Evolutionary conservation across 208 protist genomes (phyloP).

Genomic region (Angomonas ambiguus): DNA sequence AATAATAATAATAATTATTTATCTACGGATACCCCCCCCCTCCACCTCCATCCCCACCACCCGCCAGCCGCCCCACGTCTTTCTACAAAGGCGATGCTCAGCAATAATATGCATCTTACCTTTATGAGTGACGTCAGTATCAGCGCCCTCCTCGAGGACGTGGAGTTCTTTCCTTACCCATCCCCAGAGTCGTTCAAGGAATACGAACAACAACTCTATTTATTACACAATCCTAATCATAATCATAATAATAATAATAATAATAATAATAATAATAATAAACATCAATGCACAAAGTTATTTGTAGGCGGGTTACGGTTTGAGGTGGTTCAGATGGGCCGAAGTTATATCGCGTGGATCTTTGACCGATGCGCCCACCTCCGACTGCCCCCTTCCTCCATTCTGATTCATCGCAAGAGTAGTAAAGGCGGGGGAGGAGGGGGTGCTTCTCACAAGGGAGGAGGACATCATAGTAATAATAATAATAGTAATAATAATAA

Average conservation of each 20-base stretch:
- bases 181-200: slow-evolving; percentile 39
- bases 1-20: slow-evolving; percentile 4
- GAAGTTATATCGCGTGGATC: slow-evolving; percentile 66
- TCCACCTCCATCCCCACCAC: no score
- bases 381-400: slow-evolving; percentile 34
- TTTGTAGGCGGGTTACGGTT: slow-evolving; percentile 82
- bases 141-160: slow-evolving; percentile 20
- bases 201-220: slow-evolving; percentile 7
- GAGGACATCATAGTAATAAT: not conserved
- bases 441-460: slow-evolving; percentile 5
- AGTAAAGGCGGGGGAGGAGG: slow-evolving; percentile 36
- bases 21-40: no score
- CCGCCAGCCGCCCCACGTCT: no score
- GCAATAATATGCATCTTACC: no score
- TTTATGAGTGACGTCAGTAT: slow-evolving; percentile 20
- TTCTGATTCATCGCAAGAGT: slow-evolving; percentile 75
- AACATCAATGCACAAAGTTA: slow-evolving; percentile 50
- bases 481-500: slow-evolving; percentile 6
- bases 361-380: slow-evolving; percentile 60
- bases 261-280: slow-evolving; percentile 9
- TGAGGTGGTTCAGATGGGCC: slow-evolving; percentile 75
- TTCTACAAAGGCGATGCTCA: no score
- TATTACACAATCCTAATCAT: not conserved
- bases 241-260: slow-evolving; percentile 9
- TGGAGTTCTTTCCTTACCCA: slow-evolving; percentile 54